Base-by-base conservation (phyloP, 495 filamentous ascomycete genomes). In the Patellaria atrata region DNA sequence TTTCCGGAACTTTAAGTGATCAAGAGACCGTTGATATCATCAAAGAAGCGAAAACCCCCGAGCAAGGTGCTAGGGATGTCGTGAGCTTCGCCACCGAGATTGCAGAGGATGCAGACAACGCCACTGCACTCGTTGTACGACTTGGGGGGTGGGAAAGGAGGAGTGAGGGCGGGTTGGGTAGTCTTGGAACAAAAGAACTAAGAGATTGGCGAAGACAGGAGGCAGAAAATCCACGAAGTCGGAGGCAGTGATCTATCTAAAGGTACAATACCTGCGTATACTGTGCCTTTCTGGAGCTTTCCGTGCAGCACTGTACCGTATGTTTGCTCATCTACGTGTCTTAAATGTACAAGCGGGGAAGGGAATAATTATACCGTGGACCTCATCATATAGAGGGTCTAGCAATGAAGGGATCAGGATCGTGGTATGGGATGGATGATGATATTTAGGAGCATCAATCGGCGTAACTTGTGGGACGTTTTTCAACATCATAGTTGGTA, bases 11-110 rank as follows among this genome's bases (percentile, higher is more conserved):
- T 3, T 57, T 94, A 6, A 68, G 61, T 24, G 89, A 97, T 51
- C 84, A 96, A 59, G 89, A 97, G 60, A 77, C 96, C 38, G 83
- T 92, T 16, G 89, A 97, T 50, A 75, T 96, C 18, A 68, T 96
- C 38, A 97, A 96, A 52, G 89, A 97, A 55, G 79, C 81, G 5
- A 70, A 62, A 48, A 97, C 91, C 0, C 89, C 89, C 0, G 86
- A 92, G 43, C 70, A 92, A 57, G 89, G 72, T 2, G 71, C 81
- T 2, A 67, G 63, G 30, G 72, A 79, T 37, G 73, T 97, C 8
- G 81, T 91, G 19, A 69, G 68, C 21, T 93, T 84, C 50, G 85
- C 87, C 1, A 86, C 77, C 3, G 91, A 96, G 61, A 76, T 91
- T 10, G 73, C 67, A 13, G 65, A 52, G 5, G 77, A 84, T 33